These are phyloP conservation scores for Usnea hakonensis DNA, from an alignment of 495 filamentous ascomycete species.

Conservation along the genomic window DNA sequence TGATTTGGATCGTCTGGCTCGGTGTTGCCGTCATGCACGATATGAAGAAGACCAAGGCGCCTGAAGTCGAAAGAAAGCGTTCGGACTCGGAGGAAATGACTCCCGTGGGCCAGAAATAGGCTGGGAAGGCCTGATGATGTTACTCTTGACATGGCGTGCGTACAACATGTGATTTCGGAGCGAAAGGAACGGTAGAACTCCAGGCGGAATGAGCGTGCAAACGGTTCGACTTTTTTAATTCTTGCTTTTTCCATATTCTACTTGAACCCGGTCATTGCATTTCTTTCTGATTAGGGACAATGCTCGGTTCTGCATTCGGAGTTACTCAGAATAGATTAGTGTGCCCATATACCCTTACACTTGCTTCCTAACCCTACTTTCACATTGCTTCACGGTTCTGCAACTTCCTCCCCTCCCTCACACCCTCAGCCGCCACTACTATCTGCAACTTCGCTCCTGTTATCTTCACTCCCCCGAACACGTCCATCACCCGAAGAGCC, in stretches of 20 bases:
- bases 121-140: background rate
- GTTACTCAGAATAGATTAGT: background rate
- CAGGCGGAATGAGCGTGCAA: background rate
- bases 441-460: too few relatives aligned
- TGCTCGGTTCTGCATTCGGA: background rate
- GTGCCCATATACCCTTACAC: background rate
- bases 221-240: background rate
- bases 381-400: too few relatives aligned
- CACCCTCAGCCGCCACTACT: too few relatives aligned
- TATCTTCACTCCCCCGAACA: too few relatives aligned
- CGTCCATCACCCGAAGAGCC: too few relatives aligned
- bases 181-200: background rate
- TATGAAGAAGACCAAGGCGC: background rate
- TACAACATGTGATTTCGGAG: too few relatives aligned
- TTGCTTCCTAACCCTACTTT: too few relatives aligned
- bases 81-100: background rate
- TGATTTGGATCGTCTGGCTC: constrained; percentile 44
- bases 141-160: background rate
- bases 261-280: background rate
- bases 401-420: too few relatives aligned
- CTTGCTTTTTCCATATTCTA: too few relatives aligned
- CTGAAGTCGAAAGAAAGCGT: background rate
- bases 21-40: constrained; percentile 18
- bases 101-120: too few relatives aligned
- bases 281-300: too few relatives aligned